Conservation (phyloP, 2,329 filamentous ascomycete genomes). For the Nemania sp. region DNA sequence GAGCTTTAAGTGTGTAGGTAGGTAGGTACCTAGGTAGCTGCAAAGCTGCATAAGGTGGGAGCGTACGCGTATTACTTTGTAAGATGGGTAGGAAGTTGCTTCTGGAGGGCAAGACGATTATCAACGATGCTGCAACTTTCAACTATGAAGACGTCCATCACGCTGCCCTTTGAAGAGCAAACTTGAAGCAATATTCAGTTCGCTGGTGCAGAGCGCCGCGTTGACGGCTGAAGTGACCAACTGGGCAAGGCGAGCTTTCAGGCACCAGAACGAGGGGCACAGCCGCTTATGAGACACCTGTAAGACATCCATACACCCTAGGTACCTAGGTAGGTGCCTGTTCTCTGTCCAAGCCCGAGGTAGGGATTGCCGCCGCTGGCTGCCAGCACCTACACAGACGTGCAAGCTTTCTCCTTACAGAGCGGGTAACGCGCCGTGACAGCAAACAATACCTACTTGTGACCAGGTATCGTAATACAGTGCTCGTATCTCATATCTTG, state of each 20-base stretch:
- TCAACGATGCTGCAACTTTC: neutral
- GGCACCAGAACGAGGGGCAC: conserved; percentile 24
- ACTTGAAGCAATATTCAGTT: neutral
- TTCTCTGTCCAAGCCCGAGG: too few relatives aligned
- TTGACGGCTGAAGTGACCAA: neutral
- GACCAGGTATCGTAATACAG: conserved; percentile 11
- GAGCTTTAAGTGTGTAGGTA: too few relatives aligned
- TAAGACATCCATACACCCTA: conserved; percentile 2
- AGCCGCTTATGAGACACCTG: conserved; percentile 7
- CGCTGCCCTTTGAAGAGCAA: neutral
- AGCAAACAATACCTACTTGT: neutral
- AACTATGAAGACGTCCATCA: neutral
- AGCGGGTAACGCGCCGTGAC: conserved; percentile 21
- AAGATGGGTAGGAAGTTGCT: too few relatives aligned
- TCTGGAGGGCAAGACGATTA: too few relatives aligned
- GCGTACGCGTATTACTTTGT: too few relatives aligned
- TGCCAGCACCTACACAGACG: neutral
- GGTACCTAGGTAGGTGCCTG: neutral
- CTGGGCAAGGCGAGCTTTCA: conserved; percentile 22
- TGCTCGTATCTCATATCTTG: neutral
- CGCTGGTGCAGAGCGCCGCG: neutral
- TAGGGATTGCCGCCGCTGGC: neutral
- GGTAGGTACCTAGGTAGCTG: too few relatives aligned
- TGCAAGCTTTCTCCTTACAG: too few relatives aligned
- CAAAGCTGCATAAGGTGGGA: too few relatives aligned